These are phyloP conservation scores for Rhodotorula kratochvilovae DNA, from an alignment of 768 basidiomycete genomes.

Conservation along the genomic window DNA sequence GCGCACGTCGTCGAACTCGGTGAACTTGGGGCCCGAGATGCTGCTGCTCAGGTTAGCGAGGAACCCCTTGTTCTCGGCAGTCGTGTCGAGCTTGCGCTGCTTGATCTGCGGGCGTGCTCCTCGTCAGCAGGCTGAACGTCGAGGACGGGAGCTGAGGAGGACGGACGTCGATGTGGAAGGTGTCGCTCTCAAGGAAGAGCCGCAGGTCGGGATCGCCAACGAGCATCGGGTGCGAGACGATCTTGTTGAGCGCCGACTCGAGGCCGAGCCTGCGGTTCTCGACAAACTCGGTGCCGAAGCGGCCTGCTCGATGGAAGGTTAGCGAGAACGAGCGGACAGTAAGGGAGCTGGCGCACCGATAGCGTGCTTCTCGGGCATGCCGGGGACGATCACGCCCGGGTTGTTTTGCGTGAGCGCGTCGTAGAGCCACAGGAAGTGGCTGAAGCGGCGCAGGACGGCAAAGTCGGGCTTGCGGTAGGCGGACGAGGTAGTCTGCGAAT, in stretches of 20 bases:
- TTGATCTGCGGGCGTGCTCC: conserved; percentile 61
- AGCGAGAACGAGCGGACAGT: background rate
- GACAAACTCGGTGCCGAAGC: conserved; percentile 89
- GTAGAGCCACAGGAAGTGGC: conserved; percentile 95
- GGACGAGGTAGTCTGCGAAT: conserved; percentile 28
- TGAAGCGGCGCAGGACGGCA: conserved; percentile 93
- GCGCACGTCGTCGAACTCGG: conserved; percentile 78
- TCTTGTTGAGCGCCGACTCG: conserved; percentile 87
- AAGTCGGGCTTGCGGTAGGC: conserved; percentile 74
- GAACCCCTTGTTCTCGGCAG: conserved; percentile 60
- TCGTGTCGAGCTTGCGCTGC: conserved; percentile 71
- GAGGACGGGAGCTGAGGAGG: background rate
- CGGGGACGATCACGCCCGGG: conserved; percentile 94
- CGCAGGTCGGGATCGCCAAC: conserved; percentile 81
- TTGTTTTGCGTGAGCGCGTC: conserved; percentile 83
- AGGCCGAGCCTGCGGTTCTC: conserved; percentile 76
- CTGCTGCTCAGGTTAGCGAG: conserved; percentile 28
- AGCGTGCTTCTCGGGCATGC: conserved; percentile 88
- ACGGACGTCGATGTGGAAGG: conserved; percentile 80
- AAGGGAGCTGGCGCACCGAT: conserved; percentile 53
- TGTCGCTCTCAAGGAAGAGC: conserved; percentile 88
- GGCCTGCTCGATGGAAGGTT: conserved; percentile 48
- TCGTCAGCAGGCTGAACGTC: background rate
- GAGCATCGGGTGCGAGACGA: conserved; percentile 83
- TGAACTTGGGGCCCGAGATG: conserved; percentile 66